Percentiles rank a stretch among this genome's conserved stretches.
Evolutionary conservation across 2,329 filamentous ascomycete genomes (phyloP).

Genomic region (Fusarium albidum): DNA sequence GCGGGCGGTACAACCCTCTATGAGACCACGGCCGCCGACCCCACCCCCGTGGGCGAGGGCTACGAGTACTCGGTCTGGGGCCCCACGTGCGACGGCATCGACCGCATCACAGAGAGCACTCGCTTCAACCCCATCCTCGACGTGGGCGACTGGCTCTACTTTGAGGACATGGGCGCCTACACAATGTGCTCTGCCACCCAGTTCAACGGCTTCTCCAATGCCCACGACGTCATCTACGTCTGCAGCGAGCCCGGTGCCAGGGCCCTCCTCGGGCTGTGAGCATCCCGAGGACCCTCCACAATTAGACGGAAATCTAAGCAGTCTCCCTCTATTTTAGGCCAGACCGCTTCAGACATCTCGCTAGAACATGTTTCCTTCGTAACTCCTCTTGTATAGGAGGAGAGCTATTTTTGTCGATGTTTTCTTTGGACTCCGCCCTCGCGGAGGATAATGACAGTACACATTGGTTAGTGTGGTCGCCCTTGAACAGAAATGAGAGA

Average conservation of each 20-base stretch:
- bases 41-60: slow-evolving; percentile 56
- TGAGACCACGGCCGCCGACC: slow-evolving; percentile 60
- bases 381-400: slow-evolving; percentile 6
- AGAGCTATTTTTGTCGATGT: slow-evolving; percentile 20
- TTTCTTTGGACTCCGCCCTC: slow-evolving; percentile 11
- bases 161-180: slow-evolving; percentile 98
- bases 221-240: slow-evolving; percentile 92
- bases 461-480: neutral
- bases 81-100: slow-evolving; percentile 96
- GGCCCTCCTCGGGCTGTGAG: slow-evolving; percentile 65
- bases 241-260: slow-evolving; percentile 90
- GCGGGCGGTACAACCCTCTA: slow-evolving; percentile 66
- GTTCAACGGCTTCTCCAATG: slow-evolving; percentile 96
- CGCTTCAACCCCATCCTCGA: slow-evolving; percentile 80
- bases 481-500: neutral
- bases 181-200: slow-evolving; percentile 97
- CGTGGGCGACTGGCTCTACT: slow-evolving; percentile 98
- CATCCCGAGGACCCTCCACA: neutral
- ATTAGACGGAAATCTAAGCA: neutral
- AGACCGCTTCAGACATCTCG: neutral
- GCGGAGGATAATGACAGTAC: neutral
- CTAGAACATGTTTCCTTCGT: slow-evolving; percentile 29
- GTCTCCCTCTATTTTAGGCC: neutral
- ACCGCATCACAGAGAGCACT: slow-evolving; percentile 87
- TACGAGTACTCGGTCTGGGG: slow-evolving; percentile 97